Evolutionary conservation across 179 eudicot genomes (phyloP).

Genomic region (Carnegiea gigantea): DNA sequence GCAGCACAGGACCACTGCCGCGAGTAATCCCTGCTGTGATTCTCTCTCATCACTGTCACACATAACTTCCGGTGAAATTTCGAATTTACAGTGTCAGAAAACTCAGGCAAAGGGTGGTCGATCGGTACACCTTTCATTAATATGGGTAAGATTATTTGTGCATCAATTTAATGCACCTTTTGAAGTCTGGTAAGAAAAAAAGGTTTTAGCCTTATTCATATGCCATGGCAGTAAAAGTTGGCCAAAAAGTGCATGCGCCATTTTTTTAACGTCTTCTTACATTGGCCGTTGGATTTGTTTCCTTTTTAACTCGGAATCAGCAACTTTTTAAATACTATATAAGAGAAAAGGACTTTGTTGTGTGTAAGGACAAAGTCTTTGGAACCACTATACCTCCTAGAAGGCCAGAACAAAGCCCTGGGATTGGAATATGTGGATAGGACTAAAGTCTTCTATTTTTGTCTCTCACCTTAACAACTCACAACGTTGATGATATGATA

Average conservation of each 20-base stretch:
- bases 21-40: not conserved
- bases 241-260: not conserved
- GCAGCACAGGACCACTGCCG: not conserved
- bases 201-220: not conserved
- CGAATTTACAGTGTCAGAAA: not conserved
- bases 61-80: not conserved
- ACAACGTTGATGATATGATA: not conserved
- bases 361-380: not conserved
- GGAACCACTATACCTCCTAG: not conserved
- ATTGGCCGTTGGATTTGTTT: not conserved
- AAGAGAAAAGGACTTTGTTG: not conserved
- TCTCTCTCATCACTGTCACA: not conserved
- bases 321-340: no score
- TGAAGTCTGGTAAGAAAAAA: not conserved
- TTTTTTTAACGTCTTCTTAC: not conserved
- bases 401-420: not conserved
- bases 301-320: not conserved
- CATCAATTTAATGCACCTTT: not conserved
- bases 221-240: not conserved
- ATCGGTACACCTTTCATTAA: not conserved
- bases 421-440: not conserved
- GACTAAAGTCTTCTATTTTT: constrained; percentile 4
- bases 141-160: not conserved
- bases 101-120: not conserved
- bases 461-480: not conserved